phyloP scores from a whole-genome alignment of 257 asterid species.

The Nyctanthes arbortristis region DNA sequence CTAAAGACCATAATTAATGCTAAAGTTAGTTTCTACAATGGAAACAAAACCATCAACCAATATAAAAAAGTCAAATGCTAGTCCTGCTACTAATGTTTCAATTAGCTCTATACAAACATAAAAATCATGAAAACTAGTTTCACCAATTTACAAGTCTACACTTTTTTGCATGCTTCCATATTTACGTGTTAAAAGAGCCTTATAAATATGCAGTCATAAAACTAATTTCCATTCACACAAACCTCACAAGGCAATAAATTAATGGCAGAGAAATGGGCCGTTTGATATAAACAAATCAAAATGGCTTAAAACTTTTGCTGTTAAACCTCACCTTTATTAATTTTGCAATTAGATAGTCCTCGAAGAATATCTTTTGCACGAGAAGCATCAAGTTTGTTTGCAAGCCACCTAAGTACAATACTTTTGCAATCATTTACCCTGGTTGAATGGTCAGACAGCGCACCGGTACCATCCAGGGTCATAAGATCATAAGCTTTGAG shows the following conservation, averaged over 20 bases:
- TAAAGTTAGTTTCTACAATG: background rate
- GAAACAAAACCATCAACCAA: background rate
- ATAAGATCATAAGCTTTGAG: conserved; percentile 61
- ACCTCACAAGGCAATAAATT: background rate
- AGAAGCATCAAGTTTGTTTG: conserved; percentile 81
- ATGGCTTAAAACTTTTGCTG: conserved; percentile 2
- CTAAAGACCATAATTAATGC: background rate
- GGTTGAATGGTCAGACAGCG: conserved; percentile 64
- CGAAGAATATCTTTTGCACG: conserved; percentile 87
- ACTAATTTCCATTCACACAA: background rate
- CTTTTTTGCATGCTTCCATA: background rate
- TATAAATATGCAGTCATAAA: background rate
- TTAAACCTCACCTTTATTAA: conserved; percentile 72
- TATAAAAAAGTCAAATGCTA: background rate
- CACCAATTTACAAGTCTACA: background rate
- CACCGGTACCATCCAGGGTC: conserved; percentile 49
- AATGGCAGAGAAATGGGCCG: background rate
- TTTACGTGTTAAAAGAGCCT: background rate
- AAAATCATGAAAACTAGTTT: background rate
- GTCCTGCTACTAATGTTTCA: background rate
- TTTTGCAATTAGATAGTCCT: conserved; percentile 86
- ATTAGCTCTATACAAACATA: background rate
- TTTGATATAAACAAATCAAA: background rate
- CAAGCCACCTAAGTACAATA: conserved; percentile 86
- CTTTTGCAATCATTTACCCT: conserved; percentile 73